Evolutionary conservation across 2,329 filamentous ascomycete species (phyloP).

Genomic region (Arachnopeziza araneosa): DNA sequence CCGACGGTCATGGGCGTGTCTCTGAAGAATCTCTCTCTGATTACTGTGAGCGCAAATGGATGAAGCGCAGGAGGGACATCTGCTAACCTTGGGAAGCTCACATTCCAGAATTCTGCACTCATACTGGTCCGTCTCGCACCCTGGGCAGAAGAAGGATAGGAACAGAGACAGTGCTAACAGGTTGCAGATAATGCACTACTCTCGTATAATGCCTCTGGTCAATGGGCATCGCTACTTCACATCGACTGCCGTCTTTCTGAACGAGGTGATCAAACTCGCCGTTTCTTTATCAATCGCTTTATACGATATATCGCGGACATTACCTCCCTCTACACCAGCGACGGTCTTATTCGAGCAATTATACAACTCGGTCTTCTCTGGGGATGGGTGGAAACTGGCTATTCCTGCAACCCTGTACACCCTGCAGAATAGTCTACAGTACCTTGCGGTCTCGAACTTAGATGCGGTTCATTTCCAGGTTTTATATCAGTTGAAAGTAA

Average conservation of each 20-base stretch:
- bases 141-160: background rate
- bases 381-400: conserved; percentile 91
- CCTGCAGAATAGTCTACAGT: conserved; percentile 88
- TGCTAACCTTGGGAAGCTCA: conserved; percentile 50
- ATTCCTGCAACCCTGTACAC: conserved; percentile 87
- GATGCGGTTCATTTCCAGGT: conserved; percentile 92
- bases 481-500: conserved; percentile 83
- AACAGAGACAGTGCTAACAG: conserved; percentile 14
- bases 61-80: conserved; percentile 19
- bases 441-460: conserved; percentile 83
- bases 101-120: conserved; percentile 72
- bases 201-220: conserved; percentile 80
- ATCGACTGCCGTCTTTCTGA: conserved; percentile 89
- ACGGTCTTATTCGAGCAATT: conserved; percentile 77
- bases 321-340: conserved; percentile 73
- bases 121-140: conserved; percentile 52
- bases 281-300: conserved; percentile 83
- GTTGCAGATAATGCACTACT: conserved; percentile 82
- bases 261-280: conserved; percentile 84
- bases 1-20: conserved; percentile 45
- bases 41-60: conserved; percentile 46
- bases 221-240: conserved; percentile 86
- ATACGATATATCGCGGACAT: conserved; percentile 74
- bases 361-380: conserved; percentile 73
- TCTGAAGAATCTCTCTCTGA: conserved; percentile 63